These are phyloP conservation scores for Raphanus hybrid DNA, from an alignment of 441 rosid genomes.

Conservation along the genomic window DNA sequence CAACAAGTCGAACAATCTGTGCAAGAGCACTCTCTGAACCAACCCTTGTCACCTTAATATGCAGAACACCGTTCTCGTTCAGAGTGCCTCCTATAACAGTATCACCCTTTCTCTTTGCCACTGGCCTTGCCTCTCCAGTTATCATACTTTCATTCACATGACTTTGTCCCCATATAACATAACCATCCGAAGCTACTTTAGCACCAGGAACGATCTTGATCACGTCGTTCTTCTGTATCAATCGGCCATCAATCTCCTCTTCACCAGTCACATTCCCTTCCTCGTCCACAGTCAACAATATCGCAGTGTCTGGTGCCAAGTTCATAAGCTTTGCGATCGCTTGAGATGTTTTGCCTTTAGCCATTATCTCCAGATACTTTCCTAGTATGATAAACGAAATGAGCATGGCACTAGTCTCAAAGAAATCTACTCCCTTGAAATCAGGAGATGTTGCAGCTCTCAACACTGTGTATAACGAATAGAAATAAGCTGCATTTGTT, in stretches of 20 bases:
- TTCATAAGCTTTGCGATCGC: constrained; percentile 96
- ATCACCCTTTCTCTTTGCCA: constrained; percentile 84
- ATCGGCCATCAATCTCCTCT: constrained; percentile 80
- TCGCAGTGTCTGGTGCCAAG: constrained; percentile 78
- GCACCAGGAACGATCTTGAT: constrained; percentile 87
- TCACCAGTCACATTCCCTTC: constrained; percentile 68
- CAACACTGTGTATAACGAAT: constrained; percentile 74
- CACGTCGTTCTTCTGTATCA: constrained; percentile 86
- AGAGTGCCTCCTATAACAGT: constrained; percentile 88
- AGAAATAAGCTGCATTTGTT: constrained; percentile 93
- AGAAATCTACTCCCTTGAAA: constrained; percentile 78
- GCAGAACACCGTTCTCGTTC: constrained; percentile 87
- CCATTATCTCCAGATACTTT: constrained; percentile 85
- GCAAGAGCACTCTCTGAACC: constrained; percentile 96
- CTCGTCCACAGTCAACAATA: constrained; percentile 59
- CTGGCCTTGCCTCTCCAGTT: constrained; percentile 93
- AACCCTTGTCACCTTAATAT: constrained; percentile 76
- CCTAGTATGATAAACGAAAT: constrained; percentile 91
- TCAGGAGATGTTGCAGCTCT: constrained; percentile 74
- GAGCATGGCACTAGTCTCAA: constrained; percentile 98
- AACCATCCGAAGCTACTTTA: constrained; percentile 93
- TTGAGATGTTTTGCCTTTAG: constrained; percentile 89
- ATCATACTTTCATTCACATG: constrained; percentile 98
- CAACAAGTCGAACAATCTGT: constrained; percentile 89
- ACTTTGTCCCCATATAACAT: constrained; percentile 89